Base-by-base conservation (phyloP, 2,329 filamentous ascomycete genomes). In the Cladobotryum mycophilum region DNA sequence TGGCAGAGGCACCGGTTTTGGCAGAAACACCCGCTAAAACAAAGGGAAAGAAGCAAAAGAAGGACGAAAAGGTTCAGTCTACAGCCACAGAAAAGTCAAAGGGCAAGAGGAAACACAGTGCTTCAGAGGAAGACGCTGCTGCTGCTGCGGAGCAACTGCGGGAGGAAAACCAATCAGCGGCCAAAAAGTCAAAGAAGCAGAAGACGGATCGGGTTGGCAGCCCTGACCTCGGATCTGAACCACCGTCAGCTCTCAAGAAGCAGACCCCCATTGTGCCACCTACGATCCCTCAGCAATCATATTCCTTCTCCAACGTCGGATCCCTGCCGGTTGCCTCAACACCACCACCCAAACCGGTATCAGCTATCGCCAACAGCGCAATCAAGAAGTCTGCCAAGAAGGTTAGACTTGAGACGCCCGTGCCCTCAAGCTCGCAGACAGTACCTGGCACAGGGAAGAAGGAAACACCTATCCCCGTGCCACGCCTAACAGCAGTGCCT, bases 171-270 rank as follows among this genome's bases (percentile, higher is more conserved):
- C 57, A 61, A 38, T 64, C 64, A 7, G 65, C 66, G 4, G 60
- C 64, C n/a, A 65, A 68, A 54, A 76, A 75, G 61, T 63, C 71
- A 18, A 70, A 71, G 60, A 67, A 70, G 57, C 69, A 68, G 51
- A 70, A 67, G 58, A 66, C 63, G 36, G 57, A 56, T 40, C 61
- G 64, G 47, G 49, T 41, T 35, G 61, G 56, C 17, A 70, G 68
- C 56, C 66, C 63, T 5, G 68, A 68, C 42, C 58, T 69, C 8
- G 66, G 67, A 30, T 67, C 64, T 4, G 64, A 64, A 40, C 54
- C 60, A 14, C 57, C 60, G 5, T 59, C 59, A 33, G 44, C 51
- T 11, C 48, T 55, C 30, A 49, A 54, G 7, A 67, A 65, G 60
- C 67, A 66, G 56, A 68, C 67, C 5, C 63, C 64, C 6, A 53